Percentiles rank a stretch among this genome's conserved stretches.
phyloP scores from a whole-genome alignment of 2,329 filamentous ascomycete genomes.

The Aquanectria penicillioides region DNA sequence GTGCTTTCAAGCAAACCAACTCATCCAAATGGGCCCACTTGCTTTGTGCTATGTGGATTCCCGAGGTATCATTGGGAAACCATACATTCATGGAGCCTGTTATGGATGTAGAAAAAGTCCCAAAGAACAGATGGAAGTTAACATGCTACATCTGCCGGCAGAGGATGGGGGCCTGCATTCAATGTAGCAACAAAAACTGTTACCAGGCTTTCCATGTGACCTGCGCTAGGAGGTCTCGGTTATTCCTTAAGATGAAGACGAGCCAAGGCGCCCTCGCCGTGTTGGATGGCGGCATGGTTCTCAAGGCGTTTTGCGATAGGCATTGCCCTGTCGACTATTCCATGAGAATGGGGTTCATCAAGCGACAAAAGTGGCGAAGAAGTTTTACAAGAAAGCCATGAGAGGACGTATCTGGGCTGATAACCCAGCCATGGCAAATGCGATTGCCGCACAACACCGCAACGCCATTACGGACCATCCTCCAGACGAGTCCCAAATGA shows the following conservation, averaged over 20 bases:
- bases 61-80: slow-evolving; percentile 94
- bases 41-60: slow-evolving; percentile 98
- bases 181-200: slow-evolving; percentile 97
- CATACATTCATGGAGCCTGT: slow-evolving; percentile 98
- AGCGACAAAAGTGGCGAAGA: slow-evolving; percentile 84
- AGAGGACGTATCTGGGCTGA: slow-evolving; percentile 91
- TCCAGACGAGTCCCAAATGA: slow-evolving; percentile 83
- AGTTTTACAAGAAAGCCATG: slow-evolving; percentile 91
- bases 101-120: slow-evolving; percentile 97
- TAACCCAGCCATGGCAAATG: slow-evolving; percentile 83
- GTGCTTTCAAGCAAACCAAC: slow-evolving; percentile 98
- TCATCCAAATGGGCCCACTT: slow-evolving; percentile 97
- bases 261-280: slow-evolving; percentile 81
- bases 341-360: slow-evolving; percentile 84
- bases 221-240: slow-evolving; percentile 85
- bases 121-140: slow-evolving; percentile 91
- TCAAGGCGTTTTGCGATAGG: slow-evolving; percentile 96
- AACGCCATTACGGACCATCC: slow-evolving; percentile 73
- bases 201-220: slow-evolving; percentile 98
- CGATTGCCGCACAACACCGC: slow-evolving; percentile 78
- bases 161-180: slow-evolving; percentile 97
- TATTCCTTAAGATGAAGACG: slow-evolving; percentile 97
- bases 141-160: slow-evolving; percentile 97
- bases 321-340: slow-evolving; percentile 92
- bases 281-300: slow-evolving; percentile 79